Conservation (phyloP, 257 asterid genomes). For the Coffea canephora region DNA sequence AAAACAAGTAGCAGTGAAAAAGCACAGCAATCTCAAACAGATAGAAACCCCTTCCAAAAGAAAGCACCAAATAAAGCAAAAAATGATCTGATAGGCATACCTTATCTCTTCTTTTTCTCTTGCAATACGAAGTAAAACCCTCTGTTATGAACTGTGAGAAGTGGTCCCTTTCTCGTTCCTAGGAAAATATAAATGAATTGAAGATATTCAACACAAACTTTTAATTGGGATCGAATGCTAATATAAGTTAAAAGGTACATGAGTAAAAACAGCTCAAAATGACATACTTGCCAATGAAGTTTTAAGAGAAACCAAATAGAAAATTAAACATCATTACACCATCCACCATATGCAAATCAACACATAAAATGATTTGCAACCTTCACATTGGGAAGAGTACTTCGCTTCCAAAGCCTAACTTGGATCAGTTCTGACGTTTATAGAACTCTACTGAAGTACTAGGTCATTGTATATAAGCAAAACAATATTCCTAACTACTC, state of each 20-base stretch:
- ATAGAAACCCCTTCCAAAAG: not conserved
- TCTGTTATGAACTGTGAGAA: slow-evolving; percentile 95
- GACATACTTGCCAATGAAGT: not conserved
- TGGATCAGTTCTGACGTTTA: not conserved
- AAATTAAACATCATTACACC: not conserved
- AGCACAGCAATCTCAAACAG: not conserved
- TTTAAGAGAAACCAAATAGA: not conserved
- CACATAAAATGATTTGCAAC: not conserved
- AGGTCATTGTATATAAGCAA: not conserved
- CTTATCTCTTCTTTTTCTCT: slow-evolving; percentile 97
- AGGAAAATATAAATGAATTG: slow-evolving; percentile 20
- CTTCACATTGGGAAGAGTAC: not conserved
- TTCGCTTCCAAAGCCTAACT: not conserved
- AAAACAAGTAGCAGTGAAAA: not conserved
- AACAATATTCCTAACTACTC: not conserved
- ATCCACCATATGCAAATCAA: not conserved
- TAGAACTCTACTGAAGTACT: not conserved
- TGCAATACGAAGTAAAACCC: slow-evolving; percentile 96
- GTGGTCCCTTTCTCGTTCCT: slow-evolving; percentile 98
- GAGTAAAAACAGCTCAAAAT: not conserved
- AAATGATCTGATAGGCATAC: slow-evolving; percentile 28
- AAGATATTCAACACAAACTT: not conserved
- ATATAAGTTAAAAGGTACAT: not conserved
- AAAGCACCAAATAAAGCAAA: not conserved
- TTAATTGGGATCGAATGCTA: not conserved